phyloP scores from a whole-genome alignment of 257 asterid genomes.

The Nemophila menziesii region DNA sequence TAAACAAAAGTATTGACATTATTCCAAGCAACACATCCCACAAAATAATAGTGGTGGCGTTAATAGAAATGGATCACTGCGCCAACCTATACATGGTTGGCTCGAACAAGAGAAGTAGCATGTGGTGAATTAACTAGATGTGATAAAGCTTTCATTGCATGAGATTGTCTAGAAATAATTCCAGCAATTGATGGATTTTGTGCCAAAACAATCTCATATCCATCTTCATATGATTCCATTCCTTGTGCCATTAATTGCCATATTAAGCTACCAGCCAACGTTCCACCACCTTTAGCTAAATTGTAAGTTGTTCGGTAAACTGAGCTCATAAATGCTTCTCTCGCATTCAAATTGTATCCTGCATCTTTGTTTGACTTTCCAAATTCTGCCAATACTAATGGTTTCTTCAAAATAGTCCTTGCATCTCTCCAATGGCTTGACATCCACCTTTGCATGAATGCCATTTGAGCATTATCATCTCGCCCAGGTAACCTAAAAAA shows the following conservation, averaged over 20 bases:
- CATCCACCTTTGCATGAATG: constrained; percentile 64
- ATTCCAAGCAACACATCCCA: too few species aligned
- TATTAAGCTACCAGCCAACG: constrained; percentile 60
- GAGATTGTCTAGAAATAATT: constrained; percentile 30
- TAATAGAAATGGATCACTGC: too few species aligned
- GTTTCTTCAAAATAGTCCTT: constrained; percentile 40
- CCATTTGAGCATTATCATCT: constrained; percentile 41
- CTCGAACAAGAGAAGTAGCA: too few species aligned
- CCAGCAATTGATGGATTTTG: constrained; percentile 40
- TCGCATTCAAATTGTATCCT: constrained; percentile 20
- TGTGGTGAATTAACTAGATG: too few species aligned
- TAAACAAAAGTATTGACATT: too few species aligned
- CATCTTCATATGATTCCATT: constrained; percentile 56
- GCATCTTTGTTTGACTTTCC: constrained; percentile 59
- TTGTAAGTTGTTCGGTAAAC: constrained; percentile 36
- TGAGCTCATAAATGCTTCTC: constrained; percentile 39
- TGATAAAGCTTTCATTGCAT: constrained; percentile 26
- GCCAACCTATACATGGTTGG: too few species aligned
- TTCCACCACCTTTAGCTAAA: constrained; percentile 50
- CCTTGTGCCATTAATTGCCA: constrained; percentile 69
- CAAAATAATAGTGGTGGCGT: too few species aligned
- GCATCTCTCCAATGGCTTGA: constrained; percentile 53
- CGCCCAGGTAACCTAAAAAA: constrained; percentile 42
- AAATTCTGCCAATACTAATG: constrained; percentile 51
- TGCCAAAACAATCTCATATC: constrained; percentile 41